Percentiles rank a stretch among this genome's conserved stretches.
Conservation (phyloP, 2,329 filamentous ascomycete species). For the Fusarium kyushuense region DNA sequence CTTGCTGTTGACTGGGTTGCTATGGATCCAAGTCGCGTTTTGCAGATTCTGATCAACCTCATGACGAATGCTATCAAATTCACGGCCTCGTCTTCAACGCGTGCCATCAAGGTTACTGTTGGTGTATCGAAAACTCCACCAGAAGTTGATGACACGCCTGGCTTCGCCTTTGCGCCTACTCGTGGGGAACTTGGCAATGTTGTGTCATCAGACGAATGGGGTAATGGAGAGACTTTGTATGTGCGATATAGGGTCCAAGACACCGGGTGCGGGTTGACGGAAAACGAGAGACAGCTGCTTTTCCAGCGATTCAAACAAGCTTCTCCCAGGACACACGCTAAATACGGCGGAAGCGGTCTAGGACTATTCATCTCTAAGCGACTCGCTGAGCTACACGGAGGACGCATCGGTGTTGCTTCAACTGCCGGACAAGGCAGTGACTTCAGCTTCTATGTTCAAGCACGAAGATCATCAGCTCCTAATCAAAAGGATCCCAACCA, state of each 20-base stretch:
- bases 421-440: slow-evolving; percentile 68
- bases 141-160: neutral
- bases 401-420: slow-evolving; percentile 72
- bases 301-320: slow-evolving; percentile 78
- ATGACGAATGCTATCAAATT: slow-evolving; percentile 86
- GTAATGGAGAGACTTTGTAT: slow-evolving; percentile 52
- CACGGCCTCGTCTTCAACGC: slow-evolving; percentile 58
- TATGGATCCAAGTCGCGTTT: slow-evolving; percentile 77
- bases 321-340: slow-evolving; percentile 60
- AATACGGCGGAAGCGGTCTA: slow-evolving; percentile 73
- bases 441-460: slow-evolving; percentile 73
- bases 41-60: slow-evolving; percentile 84
- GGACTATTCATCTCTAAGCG: slow-evolving; percentile 74
- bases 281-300: slow-evolving; percentile 72
- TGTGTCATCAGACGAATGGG: slow-evolving; percentile 49
- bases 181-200: slow-evolving; percentile 20
- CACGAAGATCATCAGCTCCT: slow-evolving; percentile 57
- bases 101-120: slow-evolving; percentile 62
- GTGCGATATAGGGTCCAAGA: slow-evolving; percentile 69
- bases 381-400: slow-evolving; percentile 73
- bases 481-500: slow-evolving; percentile 24
- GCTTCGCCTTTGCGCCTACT: slow-evolving; percentile 23
- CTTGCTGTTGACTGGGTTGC: slow-evolving; percentile 72
- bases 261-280: slow-evolving; percentile 72
- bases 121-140: slow-evolving; percentile 55